Evolutionary conservation across 169 alveolate species (phyloP).

Genomic region (Cyclospora cayetanensis): DNA sequence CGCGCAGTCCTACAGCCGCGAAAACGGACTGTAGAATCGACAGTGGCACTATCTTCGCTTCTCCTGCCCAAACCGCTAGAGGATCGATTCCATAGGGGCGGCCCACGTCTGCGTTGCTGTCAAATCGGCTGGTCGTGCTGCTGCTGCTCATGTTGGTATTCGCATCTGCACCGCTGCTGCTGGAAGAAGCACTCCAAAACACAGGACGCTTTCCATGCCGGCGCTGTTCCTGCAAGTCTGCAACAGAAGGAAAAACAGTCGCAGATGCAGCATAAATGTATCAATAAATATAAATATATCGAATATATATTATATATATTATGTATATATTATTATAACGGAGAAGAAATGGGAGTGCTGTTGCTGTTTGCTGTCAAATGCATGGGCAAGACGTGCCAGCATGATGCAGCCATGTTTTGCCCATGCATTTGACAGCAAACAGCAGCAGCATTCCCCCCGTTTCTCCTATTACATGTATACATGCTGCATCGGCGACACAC

Average conservation of each 20-base stretch:
- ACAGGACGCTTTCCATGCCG: constrained; percentile 38
- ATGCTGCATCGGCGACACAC: too few species aligned
- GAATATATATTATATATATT: too few species aligned
- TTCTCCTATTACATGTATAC: too few species aligned
- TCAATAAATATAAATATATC: not conserved
- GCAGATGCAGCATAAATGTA: not conserved
- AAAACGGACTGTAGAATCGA: not conserved
- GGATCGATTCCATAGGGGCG: constrained; percentile 63
- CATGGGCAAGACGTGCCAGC: too few species aligned
- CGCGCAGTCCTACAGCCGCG: constrained; percentile 46
- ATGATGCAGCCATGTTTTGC: too few species aligned
- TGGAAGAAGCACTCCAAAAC: constrained; percentile 29
- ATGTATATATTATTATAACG: too few species aligned
- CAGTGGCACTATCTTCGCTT: constrained; percentile 50
- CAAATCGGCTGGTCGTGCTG: constrained; percentile 11
- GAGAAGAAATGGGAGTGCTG: too few species aligned
- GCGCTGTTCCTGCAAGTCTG: constrained; percentile 53
- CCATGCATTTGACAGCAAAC: too few species aligned
- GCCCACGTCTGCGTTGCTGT: constrained; percentile 25
- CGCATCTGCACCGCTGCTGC: too few species aligned
- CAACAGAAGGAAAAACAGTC: not conserved
- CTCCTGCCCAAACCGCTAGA: constrained; percentile 66
- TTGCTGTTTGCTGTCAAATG: too few species aligned
- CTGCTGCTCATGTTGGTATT: not conserved
- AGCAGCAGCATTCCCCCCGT: too few species aligned